These are phyloP conservation scores for Fraxinus quadrangulata DNA, from an alignment of 257 asterid species.

Conservation along the genomic window DNA sequence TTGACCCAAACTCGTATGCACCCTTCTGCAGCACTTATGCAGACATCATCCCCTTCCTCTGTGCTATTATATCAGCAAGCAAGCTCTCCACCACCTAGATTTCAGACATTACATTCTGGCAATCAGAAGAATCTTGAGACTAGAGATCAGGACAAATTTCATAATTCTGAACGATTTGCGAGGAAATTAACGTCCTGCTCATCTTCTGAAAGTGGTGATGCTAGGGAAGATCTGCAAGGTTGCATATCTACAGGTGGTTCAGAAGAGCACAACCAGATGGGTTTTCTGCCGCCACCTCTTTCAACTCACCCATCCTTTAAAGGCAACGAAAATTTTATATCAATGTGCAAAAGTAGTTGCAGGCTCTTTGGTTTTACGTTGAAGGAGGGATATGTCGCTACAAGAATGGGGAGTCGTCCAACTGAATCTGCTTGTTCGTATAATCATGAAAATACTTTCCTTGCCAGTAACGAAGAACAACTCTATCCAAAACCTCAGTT, in stretches of 20 bases:
- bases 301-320: constrained; percentile 45
- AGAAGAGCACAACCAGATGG: constrained; percentile 31
- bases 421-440: constrained; percentile 26
- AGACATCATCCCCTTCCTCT: constrained; percentile 55
- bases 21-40: constrained; percentile 33
- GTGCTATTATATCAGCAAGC: constrained; percentile 49
- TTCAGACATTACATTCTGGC: constrained; percentile 25
- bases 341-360: constrained; percentile 64
- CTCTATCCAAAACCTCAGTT: constrained; percentile 45
- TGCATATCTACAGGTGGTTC: constrained; percentile 30
- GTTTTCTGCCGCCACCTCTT: constrained; percentile 28
- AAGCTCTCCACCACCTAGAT: constrained; percentile 43
- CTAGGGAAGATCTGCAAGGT: constrained; percentile 26
- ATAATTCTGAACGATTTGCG: constrained; percentile 36
- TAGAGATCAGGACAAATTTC: constrained; percentile 32
- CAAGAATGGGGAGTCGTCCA: constrained; percentile 33
- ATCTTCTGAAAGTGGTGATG: constrained; percentile 29
- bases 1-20: constrained; percentile 34
- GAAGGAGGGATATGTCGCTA: constrained; percentile 51
- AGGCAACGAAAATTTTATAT: constrained; percentile 39
- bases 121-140: constrained; percentile 38
- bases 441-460: constrained; percentile 30
- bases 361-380: constrained; percentile 85
- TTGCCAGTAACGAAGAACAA: constrained; percentile 42
- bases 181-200: constrained; percentile 26